A percentile compares a stretch with the other conserved stretches of the same genome.
These are phyloP conservation scores for Phytophthora ohioensis DNA, from an alignment of 352 stramenopile species.

Conservation along the genomic window DNA sequence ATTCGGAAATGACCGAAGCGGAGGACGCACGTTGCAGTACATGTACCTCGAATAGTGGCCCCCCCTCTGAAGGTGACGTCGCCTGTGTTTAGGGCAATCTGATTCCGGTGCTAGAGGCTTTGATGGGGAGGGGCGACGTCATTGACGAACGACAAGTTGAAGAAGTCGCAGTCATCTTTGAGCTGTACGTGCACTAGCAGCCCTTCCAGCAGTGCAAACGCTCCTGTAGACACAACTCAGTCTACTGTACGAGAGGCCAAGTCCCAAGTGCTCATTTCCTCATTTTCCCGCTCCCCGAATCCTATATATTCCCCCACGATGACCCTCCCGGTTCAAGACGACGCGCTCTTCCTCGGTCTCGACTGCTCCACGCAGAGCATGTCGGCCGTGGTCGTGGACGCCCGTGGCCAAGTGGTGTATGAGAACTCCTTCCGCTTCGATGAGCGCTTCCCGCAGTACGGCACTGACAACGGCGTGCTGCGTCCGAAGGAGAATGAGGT, in stretches of 20 bases:
- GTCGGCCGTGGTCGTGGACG: slow-evolving; percentile 69
- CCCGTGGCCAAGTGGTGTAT: slow-evolving; percentile 46
- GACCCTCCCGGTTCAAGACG: slow-evolving; percentile 22
- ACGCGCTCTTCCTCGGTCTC: slow-evolving; percentile 64
- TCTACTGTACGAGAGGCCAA: background rate
- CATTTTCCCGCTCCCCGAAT: slow-evolving; percentile 15
- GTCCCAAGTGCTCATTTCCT: slow-evolving; percentile 22
- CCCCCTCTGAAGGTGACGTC: slow-evolving; percentile 12
- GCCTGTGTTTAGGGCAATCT: slow-evolving; percentile 27
- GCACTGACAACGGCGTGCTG: slow-evolving; percentile 73
- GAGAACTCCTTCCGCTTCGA: slow-evolving; percentile 80
- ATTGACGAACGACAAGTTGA: background rate
- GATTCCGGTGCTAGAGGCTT: slow-evolving; percentile 17
- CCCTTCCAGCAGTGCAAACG: background rate
- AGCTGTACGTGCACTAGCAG: slow-evolving; percentile 25
- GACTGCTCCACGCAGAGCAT: slow-evolving; percentile 91
- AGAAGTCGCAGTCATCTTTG: slow-evolving; percentile 14
- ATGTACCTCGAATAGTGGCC: slow-evolving; percentile 25
- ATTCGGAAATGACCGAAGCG: slow-evolving; percentile 29
- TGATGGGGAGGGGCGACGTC: slow-evolving; percentile 25
- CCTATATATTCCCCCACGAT: slow-evolving; percentile 4
- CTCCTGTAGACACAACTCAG: slow-evolving; percentile 1
- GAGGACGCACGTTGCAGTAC: slow-evolving; percentile 27
- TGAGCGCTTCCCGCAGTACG: slow-evolving; percentile 67
- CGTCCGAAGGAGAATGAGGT: slow-evolving; percentile 59